phyloP scores from a whole-genome alignment of 805 yeast species.

The Starmerella vaccinii region DNA sequence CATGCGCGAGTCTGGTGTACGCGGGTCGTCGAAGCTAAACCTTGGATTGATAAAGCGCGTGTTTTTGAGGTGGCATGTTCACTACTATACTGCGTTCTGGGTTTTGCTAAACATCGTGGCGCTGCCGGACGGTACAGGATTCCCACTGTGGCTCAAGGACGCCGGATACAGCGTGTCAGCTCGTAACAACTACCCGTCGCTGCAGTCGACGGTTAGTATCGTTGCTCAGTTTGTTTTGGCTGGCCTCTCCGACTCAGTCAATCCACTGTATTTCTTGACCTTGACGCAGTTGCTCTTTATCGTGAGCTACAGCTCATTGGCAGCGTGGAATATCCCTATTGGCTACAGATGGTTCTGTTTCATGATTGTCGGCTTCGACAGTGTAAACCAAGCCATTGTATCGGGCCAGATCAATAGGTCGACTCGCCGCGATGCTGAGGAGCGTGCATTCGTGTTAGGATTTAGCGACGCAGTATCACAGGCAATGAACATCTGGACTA shows the following conservation, averaged over 20 bases:
- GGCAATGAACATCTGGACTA: constrained; percentile 40
- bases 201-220: constrained; percentile 36
- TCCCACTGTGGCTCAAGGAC: constrained; percentile 35
- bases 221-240: constrained; percentile 36
- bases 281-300: constrained; percentile 31
- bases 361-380: constrained; percentile 33
- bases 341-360: constrained; percentile 37
- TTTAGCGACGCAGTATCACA: constrained; percentile 35
- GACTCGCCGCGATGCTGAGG: constrained; percentile 30
- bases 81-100: constrained; percentile 31
- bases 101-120: constrained; percentile 35
- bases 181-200: constrained; percentile 36
- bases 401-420: constrained; percentile 37
- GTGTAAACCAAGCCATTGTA: constrained; percentile 34
- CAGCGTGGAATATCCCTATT: constrained; percentile 36
- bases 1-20: constrained; percentile 27
- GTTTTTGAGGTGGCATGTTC: constrained; percentile 30
- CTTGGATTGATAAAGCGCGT: constrained; percentile 23
- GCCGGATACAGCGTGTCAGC: constrained; percentile 31
- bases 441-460: constrained; percentile 32
- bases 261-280: constrained; percentile 34
- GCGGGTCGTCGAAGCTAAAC: constrained; percentile 21
- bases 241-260: constrained; percentile 33
- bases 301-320: constrained; percentile 33
- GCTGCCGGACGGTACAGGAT: constrained; percentile 35